phyloP scores from a whole-genome alignment of 257 asterid genomes.

The Schizonepeta tenuifolia region DNA sequence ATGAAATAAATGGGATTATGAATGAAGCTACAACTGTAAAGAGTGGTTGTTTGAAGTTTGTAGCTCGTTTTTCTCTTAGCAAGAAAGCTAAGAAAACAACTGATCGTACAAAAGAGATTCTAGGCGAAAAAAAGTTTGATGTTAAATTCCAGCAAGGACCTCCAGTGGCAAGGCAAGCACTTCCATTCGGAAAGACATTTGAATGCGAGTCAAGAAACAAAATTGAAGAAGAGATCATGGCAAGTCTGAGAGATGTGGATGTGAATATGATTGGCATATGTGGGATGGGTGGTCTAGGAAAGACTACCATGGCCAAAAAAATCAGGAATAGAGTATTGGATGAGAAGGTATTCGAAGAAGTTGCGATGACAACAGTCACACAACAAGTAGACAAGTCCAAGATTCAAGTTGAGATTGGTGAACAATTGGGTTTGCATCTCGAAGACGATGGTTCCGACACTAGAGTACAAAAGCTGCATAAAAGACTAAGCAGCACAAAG shows the following conservation, averaged over 20 bases:
- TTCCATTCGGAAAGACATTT: too few species aligned
- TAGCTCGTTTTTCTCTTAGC: too few species aligned
- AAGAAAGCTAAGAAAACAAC: too few species aligned
- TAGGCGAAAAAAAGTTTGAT: too few species aligned
- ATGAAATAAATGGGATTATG: too few species aligned
- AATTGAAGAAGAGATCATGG: not conserved
- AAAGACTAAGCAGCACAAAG: not conserved
- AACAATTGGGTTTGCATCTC: not conserved
- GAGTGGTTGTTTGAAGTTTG: too few species aligned
- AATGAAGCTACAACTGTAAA: too few species aligned
- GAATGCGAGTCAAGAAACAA: constrained; percentile 22
- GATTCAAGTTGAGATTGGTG: constrained; percentile 22
- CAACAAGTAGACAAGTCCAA: not conserved
- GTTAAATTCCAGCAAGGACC: too few species aligned
- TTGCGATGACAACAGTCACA: constrained; percentile 10
- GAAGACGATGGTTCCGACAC: too few species aligned
- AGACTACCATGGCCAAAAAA: not conserved
- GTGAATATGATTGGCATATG: constrained; percentile 16
- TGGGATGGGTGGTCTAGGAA: constrained; percentile 17
- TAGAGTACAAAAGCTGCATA: constrained; percentile 16
- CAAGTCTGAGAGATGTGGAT: not conserved
- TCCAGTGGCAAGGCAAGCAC: too few species aligned
- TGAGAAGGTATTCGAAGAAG: constrained; percentile 23
- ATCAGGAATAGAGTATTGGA: not conserved
- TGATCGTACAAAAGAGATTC: too few species aligned